phyloP scores from a whole-genome alignment of 129 eudicot species.

The Erigeron canadensis region DNA sequence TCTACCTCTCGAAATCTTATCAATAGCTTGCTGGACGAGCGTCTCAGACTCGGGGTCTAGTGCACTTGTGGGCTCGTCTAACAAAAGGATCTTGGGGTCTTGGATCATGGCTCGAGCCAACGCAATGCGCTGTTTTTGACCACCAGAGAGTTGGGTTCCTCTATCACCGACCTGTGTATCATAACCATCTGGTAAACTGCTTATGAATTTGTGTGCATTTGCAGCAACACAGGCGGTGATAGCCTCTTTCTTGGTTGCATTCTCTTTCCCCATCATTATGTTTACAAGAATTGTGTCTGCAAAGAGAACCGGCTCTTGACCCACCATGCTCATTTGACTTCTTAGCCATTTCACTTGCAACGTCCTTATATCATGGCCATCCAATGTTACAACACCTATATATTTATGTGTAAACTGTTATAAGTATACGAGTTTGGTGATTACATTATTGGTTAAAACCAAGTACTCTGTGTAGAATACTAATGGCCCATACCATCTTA shows the following conservation, averaged over 20 bases:
- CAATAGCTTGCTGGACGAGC: slow-evolving; percentile 76
- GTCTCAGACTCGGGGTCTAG: slow-evolving; percentile 73
- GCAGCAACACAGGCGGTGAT: slow-evolving; percentile 65
- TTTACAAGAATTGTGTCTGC: slow-evolving; percentile 69
- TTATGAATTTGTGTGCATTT: slow-evolving; percentile 73
- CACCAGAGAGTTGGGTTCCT: slow-evolving; percentile 83
- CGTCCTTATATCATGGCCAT: slow-evolving; percentile 76
- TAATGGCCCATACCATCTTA: background rate
- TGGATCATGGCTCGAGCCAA: slow-evolving; percentile 87
- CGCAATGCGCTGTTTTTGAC: slow-evolving; percentile 81
- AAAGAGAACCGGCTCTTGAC: slow-evolving; percentile 85
- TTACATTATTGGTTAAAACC: background rate
- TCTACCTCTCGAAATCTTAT: slow-evolving; percentile 60
- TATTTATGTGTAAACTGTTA: background rate
- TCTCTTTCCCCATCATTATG: slow-evolving; percentile 81
- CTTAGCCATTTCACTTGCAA: slow-evolving; percentile 87
- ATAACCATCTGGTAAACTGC: slow-evolving; percentile 63
- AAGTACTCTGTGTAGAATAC: background rate
- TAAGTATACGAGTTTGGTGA: no score
- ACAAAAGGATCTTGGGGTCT: slow-evolving; percentile 71
- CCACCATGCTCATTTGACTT: slow-evolving; percentile 88
- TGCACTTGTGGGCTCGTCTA: slow-evolving; percentile 89
- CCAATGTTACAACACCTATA: slow-evolving; percentile 62
- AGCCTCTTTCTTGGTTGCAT: slow-evolving; percentile 76
- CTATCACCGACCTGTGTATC: slow-evolving; percentile 82